Base-by-base conservation (phyloP, 73 alveolate genomes). In the Breviolum minutum region DNA sequence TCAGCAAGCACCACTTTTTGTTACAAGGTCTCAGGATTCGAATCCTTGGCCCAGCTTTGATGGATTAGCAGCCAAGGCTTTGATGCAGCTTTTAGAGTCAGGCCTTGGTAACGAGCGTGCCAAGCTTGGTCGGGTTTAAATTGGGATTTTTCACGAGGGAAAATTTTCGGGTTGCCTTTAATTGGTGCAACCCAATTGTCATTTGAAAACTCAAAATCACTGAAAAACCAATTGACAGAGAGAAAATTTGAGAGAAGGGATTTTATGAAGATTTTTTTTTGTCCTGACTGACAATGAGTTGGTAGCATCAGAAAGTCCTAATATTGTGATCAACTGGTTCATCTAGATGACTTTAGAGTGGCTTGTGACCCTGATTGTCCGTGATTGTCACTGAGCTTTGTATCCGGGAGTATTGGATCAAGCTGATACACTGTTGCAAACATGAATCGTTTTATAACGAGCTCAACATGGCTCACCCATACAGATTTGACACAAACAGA, bases 31-130 rank as follows among this genome's bases (percentile, higher is more conserved):
- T 66, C 24, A 66, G 17, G 74, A 22, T 26, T 60, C 86, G 29
- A 60, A 8, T 40, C 88, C 69, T 27, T 40, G 54, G 54, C 54
- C 54, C 54, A 40, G 54, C 54, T 40, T 40, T 40, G 54, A 40
- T 40, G 54, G 54, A 40, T 40, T 40, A 0, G 54, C n/a, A 30
- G 17, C 26, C 63, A 20, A 88, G 95, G 95, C 95, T n/a, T 71
- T 88, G 71, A 88, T 88, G 95, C 95, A 88, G 95, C 95, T 88
- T 48, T 48, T 88, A 68, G 95, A 88, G 70, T 62, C 95, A 22
- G 95, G 95, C 48, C 95, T 88, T 29, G 85, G 95, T 70, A 88
- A 88, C 61, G 95, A 88, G 95, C 95, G 95, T 88, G 86, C 60
- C 92, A 40, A 40, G 54, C 54, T 40, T 40, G 54, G 54, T 40